Conservation (phyloP, 1,284 basidiomycete genomes). For the Ceratobasidium sp. region DNA sequence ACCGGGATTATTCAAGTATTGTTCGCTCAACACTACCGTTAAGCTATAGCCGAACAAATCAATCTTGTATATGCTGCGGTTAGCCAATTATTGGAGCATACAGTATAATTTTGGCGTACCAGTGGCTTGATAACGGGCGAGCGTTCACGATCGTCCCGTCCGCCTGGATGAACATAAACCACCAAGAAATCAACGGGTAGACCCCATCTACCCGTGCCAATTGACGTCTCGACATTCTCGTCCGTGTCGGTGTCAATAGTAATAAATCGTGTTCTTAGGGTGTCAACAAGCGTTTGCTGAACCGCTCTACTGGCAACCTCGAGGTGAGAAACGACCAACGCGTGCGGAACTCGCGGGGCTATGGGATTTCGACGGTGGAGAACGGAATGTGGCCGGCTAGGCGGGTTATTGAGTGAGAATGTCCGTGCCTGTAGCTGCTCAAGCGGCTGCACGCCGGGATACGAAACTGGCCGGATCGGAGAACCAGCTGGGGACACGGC, state of each 20-base stretch:
- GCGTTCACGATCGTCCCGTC: slow-evolving; percentile 62
- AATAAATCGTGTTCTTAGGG: slow-evolving; percentile 62
- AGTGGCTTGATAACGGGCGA: slow-evolving; percentile 68
- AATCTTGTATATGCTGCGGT: slow-evolving; percentile 56
- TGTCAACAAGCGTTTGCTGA: slow-evolving; percentile 65
- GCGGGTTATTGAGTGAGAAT: slow-evolving; percentile 2
- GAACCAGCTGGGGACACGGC: slow-evolving; percentile 25
- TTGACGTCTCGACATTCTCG: slow-evolving; percentile 32
- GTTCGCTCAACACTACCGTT: slow-evolving; percentile 54
- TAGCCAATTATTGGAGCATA: slow-evolving; percentile 35
- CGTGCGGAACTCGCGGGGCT: slow-evolving; percentile 56
- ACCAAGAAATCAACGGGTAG: slow-evolving; percentile 74
- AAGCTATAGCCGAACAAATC: slow-evolving; percentile 79
- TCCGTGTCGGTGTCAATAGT: slow-evolving; percentile 55
- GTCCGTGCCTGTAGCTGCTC: slow-evolving; percentile 12
- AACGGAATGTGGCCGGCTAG: slow-evolving; percentile 12
- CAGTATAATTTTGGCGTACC: slow-evolving; percentile 52
- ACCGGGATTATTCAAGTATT: slow-evolving; percentile 50
- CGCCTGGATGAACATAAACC: slow-evolving; percentile 68
- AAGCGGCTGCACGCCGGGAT: slow-evolving; percentile 21
- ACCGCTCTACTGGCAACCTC: slow-evolving; percentile 63
- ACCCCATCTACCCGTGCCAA: slow-evolving; percentile 56
- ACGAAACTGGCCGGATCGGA: slow-evolving; percentile 28
- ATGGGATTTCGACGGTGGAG: slow-evolving; percentile 9
- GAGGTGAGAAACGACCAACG: slow-evolving; percentile 71